Evolutionary conservation across 2,329 filamentous ascomycete species (phyloP), one percentile per base, ranked within the genome.

Genomic region (Colletotrichum theobromicola): DNA sequence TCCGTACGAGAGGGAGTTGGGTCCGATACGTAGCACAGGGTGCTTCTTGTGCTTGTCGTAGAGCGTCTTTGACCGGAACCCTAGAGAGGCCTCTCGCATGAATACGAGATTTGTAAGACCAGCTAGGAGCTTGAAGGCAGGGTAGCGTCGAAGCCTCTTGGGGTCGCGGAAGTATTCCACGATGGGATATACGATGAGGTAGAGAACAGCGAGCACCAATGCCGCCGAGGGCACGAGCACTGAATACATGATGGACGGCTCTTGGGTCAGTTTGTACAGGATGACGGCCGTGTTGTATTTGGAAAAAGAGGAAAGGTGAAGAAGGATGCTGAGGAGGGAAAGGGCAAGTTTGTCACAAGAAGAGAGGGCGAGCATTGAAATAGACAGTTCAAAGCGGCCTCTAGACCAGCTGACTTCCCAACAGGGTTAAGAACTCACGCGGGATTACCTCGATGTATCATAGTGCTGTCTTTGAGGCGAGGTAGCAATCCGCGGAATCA

Each of bases 21-120:
- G 86, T 2, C 85, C 86, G 4, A 82, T 86, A 21, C 86, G 84
- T 57, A 88, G 26, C 13, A 88, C 82, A 0, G 85, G 84, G 50
- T 87, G 76, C 58, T 82, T 83, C 71, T 87, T 85, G 79, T 90
- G 88, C 21, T 66, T 66, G n/a, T 66, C 63, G 4, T 16, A 32
- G 21, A 64, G 62, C 9, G 37, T 32, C 37, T 64, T 64, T 10
- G 35, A 64, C 7, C 62, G 35, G n/a, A 64, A 64, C 3, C 62
- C 35, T 7, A 64, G 12, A 28, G 37, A 15, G 0, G 62, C 62
- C 26, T 64, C 62, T 37, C 62, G 37, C 35, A 64, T 64, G 62
- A 64, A 80, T 15, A 74, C 70, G 12, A 78, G 42, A 6, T 79
- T 78, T 26, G 75, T 75, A 34, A 79, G 72, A 18, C 78, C 78